Evolutionary conservation across 2,329 filamentous ascomycete species (phyloP), one percentile per base, ranked within the genome.

Genomic region (Talaromyces sp.): DNA sequence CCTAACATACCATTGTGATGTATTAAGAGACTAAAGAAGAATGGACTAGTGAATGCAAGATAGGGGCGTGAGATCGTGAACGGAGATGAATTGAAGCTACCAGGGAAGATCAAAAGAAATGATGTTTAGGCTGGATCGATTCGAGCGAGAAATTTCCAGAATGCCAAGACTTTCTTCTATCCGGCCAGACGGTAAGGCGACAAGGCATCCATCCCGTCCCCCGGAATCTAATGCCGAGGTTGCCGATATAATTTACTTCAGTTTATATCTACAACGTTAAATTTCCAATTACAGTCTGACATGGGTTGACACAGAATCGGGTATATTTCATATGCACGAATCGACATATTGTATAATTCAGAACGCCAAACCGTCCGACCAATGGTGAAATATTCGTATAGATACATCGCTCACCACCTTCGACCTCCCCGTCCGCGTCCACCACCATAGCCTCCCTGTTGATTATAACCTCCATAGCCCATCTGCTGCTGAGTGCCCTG

Each of bases 111-210:
- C 71, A 70, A 70, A 72, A 69, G 65, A 67, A 68, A 43, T 22
- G 14, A 45, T 14, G 49, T 27, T 52, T 24, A n/a, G 39, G 72
- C 70, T 70, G 73, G 73, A 70, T n/a, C 24, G 47, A n/a, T 59
- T 71, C 71, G 67, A 68, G 69, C 71, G 76, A 78, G 76, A 78
- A 78, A 78, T 78, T 78, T 78, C 76, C 76, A 78, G 76, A 78
- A 78, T 78, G 76, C 76, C 76, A 78, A 78, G 76, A 76, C 76
- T 69, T 68, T 63, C 62, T 24, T 22, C 31, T 19, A n/a, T 14
- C 50, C 31, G 50, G 31, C 50, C 50, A 39, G 31, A 39, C 52
- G 52, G 52, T 52, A 50, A 61, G 59, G 59, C 60, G 24, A 39
- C 60, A 41, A 62, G 60, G 60, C 60, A 62, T 56, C 50, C 4